Percentiles rank a stretch among this genome's conserved stretches.
These are phyloP conservation scores for Corylus avellana DNA, from an alignment of 306 rosid genomes.

Conservation along the genomic window DNA sequence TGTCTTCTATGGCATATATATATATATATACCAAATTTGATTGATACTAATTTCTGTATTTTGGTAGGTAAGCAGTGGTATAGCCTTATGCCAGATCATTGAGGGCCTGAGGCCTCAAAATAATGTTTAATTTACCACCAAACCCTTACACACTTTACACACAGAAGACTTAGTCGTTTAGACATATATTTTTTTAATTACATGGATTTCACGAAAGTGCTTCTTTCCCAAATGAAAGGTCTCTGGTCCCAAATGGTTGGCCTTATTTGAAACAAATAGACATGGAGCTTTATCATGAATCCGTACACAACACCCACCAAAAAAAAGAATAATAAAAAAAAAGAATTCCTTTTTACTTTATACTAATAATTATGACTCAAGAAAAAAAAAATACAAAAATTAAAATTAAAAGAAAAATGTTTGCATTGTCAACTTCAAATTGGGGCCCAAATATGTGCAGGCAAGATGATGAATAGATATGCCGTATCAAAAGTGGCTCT, in stretches of 20 bases:
- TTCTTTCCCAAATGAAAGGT: not conserved
- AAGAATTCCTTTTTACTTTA: not conserved
- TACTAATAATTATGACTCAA: not conserved
- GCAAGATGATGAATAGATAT: slow-evolving; percentile 32
- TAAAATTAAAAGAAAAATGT: not conserved
- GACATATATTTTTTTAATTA: not conserved
- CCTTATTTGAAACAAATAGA: slow-evolving; percentile 14
- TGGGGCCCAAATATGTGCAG: slow-evolving; percentile 41
- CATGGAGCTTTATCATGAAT: slow-evolving; percentile 11
- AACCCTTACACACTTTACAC: not conserved
- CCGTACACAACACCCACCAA: slow-evolving; percentile 1
- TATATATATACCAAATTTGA: not conserved
- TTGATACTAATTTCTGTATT: no score
- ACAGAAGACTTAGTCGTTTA: not conserved
- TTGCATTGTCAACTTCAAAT: slow-evolving; percentile 36
- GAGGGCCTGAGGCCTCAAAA: not conserved
- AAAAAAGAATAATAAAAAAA: not conserved
- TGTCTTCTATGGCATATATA: no score
- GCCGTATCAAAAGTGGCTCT: slow-evolving; percentile 37
- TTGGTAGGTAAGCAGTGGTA: not conserved
- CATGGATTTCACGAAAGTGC: not conserved
- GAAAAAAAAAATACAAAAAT: not conserved
- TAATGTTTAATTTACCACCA: not conserved
- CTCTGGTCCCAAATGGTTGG: slow-evolving; percentile 16
- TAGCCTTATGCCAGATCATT: not conserved